Evolutionary conservation across 108 stramenopile species (phyloP).

Genomic region (Discostella stelligeroides): DNA sequence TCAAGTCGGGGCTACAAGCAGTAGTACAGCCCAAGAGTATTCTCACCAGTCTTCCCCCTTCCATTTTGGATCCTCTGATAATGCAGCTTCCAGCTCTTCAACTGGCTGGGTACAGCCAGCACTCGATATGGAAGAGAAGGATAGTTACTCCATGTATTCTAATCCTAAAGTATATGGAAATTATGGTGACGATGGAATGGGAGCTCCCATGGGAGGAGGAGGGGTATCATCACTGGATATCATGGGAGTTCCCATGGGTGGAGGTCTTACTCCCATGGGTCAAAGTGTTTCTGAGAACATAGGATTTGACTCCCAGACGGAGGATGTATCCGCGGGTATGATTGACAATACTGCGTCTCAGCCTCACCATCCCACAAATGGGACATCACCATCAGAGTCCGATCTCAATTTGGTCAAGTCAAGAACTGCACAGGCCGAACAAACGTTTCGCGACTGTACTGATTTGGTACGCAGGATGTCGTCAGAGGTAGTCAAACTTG

Average conservation of each 20-base stretch:
- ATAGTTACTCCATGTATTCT: constrained; percentile 7
- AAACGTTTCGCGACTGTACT: constrained; percentile 58
- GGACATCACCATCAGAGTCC: constrained; percentile 34
- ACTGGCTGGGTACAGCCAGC: not conserved
- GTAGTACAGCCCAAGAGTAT: not conserved
- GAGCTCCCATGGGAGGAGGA: constrained; percentile 42
- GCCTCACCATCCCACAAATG: constrained; percentile 5
- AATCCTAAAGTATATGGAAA: constrained; percentile 14
- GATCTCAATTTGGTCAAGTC: constrained; percentile 56
- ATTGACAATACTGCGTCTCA: not conserved
- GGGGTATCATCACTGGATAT: not conserved
- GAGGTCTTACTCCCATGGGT: constrained; percentile 13
- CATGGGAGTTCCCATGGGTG: constrained; percentile 15
- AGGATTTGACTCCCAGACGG: not conserved
- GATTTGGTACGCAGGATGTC: constrained; percentile 50
- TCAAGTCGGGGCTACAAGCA: constrained; percentile 6
- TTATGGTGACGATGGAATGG: constrained; percentile 31
- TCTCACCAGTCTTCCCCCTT: constrained; percentile 6
- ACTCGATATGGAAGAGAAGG: not conserved
- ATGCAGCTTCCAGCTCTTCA: not conserved
- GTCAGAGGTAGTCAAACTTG: constrained; percentile 60
- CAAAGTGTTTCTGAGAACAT: not conserved
- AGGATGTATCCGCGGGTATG: not conserved
- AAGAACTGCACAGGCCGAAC: constrained; percentile 57
- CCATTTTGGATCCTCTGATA: not conserved